Evolutionary conservation across 2,329 filamentous ascomycete genomes (phyloP), one percentile per base, ranked within the genome.

Genomic region (Scedosporium aurantiacum): DNA sequence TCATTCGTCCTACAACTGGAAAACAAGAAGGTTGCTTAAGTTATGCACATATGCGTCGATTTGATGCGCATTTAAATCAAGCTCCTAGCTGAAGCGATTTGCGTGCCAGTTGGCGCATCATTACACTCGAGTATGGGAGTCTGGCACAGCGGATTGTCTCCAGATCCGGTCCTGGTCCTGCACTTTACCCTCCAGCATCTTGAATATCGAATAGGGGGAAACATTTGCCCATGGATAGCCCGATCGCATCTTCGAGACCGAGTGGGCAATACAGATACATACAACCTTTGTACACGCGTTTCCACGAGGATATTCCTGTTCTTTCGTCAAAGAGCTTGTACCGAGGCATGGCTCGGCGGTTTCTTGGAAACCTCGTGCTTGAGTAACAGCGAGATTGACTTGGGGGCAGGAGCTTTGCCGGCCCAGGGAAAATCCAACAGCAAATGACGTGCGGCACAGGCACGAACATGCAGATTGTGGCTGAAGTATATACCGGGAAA

Each of bases 401-500:
- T 37, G 32, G 10, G 10, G 28, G 32, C 10, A 37, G 32, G 58
- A 60, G 37, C 27, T 18, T 52, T 52, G 41, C 43, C 58, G 43
- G 21, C 14, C 23, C 27, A 60, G 58, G 58, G 58, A 59, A 37
- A 40, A 40, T 25, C 18, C 23, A 18, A 40, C 1, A n/a, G 55
- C 25, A 27, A 45, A 50, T 50, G 43, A 52, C 27, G 47, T 50
- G 47, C 28, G 27, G 45, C 45, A 55, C 28, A 23, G 27, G 27
- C 54, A 57, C 54, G 27, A 57, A 37, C 47, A 23, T 41, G 58
- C 28, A 55, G n/a, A 60, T 60, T 60, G 58, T 60, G 58, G 58
- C 58, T 60, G 50, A 23, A 41, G 45, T 27, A 60, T 60, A 60
- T 60, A 43, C 58, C 58, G 58, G 58, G 58, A 25, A 54, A 47